Evolutionary conservation across 768 basidiomycete species (phyloP), one percentile per base, ranked within the genome.

Genomic region (Rhodotorula sphaerocarpa): DNA sequence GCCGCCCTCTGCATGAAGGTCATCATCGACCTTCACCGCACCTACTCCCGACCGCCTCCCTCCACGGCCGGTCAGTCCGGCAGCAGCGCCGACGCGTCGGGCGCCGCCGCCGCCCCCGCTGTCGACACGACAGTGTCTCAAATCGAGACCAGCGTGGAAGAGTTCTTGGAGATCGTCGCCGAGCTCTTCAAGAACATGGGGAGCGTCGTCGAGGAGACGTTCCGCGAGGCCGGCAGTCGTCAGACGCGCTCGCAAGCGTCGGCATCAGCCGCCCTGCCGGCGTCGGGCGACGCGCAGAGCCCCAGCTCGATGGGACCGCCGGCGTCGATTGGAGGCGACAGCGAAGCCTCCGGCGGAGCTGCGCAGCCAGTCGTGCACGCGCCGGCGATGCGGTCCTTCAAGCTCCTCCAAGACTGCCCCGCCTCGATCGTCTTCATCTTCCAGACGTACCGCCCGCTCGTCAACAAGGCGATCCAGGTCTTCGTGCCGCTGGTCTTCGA

Each of bases 361-460:
- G 53, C 52, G 25, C 51, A 36, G 25, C 46, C 52, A 25, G 59
- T 61, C 18, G 41, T 58, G 14, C 67, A 59, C 47, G 70, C 70
- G 57, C 69, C 56, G 12, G 84, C 86, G 50, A 82, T 85, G 57
- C 82, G 83, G 61, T 92, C 90, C 73, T 91, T 95, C 80, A 96
- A 95, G 75, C 87, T 95, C 15, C 78, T 96, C 16, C 85, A 88
- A 20, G 95, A 99, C 77, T 86, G 93, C 80, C 88, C 88, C 9
- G 86, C 92, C 79, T 84, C 89, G 18, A 84, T 93, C 73, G 87
- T 91, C 33, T 83, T 90, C 31, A 86, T 95, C 76, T 85, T 87
- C 64, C 93, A 96, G 75, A 81, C 83, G 43, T 86, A 88, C 69
- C 82, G 85, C 47, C 76, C 79, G 12, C 75, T 86, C 63, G 84